Base-by-base conservation (phyloP, 108 stramenopile genomes). In the Schizochytrium sp. region DNA sequence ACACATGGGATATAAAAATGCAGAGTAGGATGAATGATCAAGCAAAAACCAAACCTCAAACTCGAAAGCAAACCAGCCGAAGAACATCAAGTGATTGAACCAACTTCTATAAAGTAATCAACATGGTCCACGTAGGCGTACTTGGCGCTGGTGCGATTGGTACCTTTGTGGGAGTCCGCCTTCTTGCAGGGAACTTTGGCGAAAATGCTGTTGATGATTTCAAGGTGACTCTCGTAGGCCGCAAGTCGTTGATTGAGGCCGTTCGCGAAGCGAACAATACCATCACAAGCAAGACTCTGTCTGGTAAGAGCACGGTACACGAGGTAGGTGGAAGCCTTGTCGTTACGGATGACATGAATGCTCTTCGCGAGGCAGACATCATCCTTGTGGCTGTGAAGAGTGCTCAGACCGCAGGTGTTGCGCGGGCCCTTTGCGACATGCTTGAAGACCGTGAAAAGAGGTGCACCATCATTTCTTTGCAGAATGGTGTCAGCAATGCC, bases 231-330 rank as follows among this genome's bases (percentile, higher is more conserved):
- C 53, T 83, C 17, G 53, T 83, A n/a, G 76, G 76, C 1, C 76
- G 76, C 50, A 38, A 56, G 15, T 83, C 76, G 76, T 53, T 83
- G 76, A n/a, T 83, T 13, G 76, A 83, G 50, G 76, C 76, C 53
- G 76, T 83, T 10, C 1, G 15, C 12, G 53, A 46, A 38, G 47
- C 7, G 38, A 53, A 3, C 17, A 53, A 53, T 28, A 28, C 10
- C 15, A 12, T 83, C 15, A 5, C 40, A 47, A 55, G 50, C 50
- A 17, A 28, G 15, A 83, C 76, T 3, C 49, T 83, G 7, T 47
- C 5, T 5, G 76, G 76, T 38, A n/a, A 5, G 50, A 13, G 8
- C 17, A 53, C 53, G 1, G 53, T 55, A 13, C 47, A 49, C 76
- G 76, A 13, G 47, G 5, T 5, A 5, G 76, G 55, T 2, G 76